Evolutionary conservation across 2,329 filamentous ascomycete species (phyloP).

Genomic region (Coniochaeta sp.): DNA sequence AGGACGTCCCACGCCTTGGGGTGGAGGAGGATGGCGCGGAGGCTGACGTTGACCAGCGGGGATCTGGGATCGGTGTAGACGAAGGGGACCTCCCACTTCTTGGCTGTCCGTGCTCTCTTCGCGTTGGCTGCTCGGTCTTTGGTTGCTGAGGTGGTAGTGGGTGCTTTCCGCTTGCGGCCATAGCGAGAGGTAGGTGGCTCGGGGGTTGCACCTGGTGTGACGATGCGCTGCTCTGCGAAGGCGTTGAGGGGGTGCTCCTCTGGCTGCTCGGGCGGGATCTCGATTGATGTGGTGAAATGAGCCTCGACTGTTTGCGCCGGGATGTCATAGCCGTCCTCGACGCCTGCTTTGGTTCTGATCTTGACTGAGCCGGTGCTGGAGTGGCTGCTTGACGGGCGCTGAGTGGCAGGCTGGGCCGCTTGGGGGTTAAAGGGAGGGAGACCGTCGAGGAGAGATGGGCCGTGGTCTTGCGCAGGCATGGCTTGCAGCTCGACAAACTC

Average conservation of each 20-base stretch:
- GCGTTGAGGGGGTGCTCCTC: no score
- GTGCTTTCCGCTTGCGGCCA: conserved; percentile 11
- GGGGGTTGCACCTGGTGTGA: no score
- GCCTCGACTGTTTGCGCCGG: no score
- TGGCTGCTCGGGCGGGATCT: no score
- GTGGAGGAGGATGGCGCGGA: conserved; percentile 24
- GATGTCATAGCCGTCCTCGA: no score
- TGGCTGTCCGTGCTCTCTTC: conserved; percentile 16
- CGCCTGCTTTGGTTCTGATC: no score
- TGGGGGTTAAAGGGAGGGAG: not conserved
- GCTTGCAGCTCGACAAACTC: not conserved
- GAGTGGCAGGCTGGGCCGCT: no score
- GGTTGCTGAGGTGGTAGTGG: not conserved
- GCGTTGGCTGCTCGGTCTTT: conserved; percentile 1
- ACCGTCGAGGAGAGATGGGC: not conserved
- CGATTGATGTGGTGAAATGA: no score
- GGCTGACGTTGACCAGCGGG: conserved; percentile 20
- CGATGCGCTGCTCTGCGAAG: no score
- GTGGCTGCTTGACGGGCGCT: no score
- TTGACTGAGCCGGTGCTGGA: no score
- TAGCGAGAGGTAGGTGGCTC: no score
- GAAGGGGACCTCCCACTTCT: conserved; percentile 19
- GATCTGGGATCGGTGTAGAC: conserved; percentile 28
- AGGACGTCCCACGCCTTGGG: conserved; percentile 30
- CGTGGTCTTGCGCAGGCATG: not conserved